Base-by-base conservation (phyloP, 495 filamentous ascomycete genomes). In the Clavariopsis aquatica region DNA sequence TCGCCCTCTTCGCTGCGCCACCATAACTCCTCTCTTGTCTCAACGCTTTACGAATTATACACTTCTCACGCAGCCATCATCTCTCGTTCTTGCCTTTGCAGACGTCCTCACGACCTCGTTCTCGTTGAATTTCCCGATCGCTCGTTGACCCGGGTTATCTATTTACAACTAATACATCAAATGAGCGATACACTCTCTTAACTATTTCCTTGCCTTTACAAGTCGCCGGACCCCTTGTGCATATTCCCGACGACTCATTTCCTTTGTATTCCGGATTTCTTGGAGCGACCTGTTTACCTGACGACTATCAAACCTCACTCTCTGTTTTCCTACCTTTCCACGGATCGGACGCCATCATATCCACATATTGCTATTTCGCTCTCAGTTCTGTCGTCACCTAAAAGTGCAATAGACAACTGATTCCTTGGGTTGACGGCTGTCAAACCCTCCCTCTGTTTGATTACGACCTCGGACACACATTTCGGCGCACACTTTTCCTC, bases 111-210 rank as follows among this genome's bases (percentile, higher is more conserved):
- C 54, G 41, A 63, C 62, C 17, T 20, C 51, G n/a, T n/a, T 12
- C 27, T 45, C 49, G 52, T 52, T 57, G 26, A 54, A 36, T n/a
- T 52, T 59, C 34, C 49, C 57, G 26, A 58, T 41, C 63, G 52
- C 64, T 70, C 68, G 67, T 69, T 69, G 68, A 70, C 41, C 51
- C 68, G 68, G 64, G 68, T 58, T 70, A 70, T 70, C 64, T 55
- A 62, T 69, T 71, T 62, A 49, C 41, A 62, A 65, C 68, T 73
- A 69, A 71, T 69, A 65, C 62, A 61, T 62, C 60, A 60, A 70
- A 74, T 74, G 72, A 69, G 54, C 71, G 66, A 62, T 49, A 70
- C 72, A 63, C 52, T 74, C 72, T 68, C 62, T 74, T 63, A 43
- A 68, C 17, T 10, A 7, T 74, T 72, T 71, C 72, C 64, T 74